Base-by-base conservation (phyloP, 805 yeast genomes). In the Lipomyces mesembrius region DNA sequence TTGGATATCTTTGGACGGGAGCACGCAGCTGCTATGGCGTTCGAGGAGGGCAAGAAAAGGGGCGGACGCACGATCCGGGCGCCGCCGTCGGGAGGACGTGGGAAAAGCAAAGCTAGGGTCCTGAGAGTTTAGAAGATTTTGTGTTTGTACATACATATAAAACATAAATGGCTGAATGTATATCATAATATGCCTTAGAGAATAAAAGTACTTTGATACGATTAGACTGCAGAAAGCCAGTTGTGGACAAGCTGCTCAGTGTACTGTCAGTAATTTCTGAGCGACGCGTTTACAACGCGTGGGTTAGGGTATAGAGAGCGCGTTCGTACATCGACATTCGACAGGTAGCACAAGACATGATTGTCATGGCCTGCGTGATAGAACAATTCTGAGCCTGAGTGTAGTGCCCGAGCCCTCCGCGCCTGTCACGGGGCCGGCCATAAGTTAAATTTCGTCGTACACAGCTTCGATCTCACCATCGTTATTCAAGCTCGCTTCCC, bases 1-100 rank as follows among this genome's bases (percentile, higher is more conserved):
- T 83, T 84, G 66, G 99, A 95, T 78, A 86, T 85, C 68, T 86
- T 91, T 72, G 99, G 98, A 59, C 87, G 99, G 78, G 88, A 87
- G 72, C 73, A 67, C 49, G 67, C 58, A 17, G 57, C 67, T 17
- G 75, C 72, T 11, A 62, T 63, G 22, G 56, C 64, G 37, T 73
- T 73, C 59, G 66, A 63, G 14, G 61, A 62, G 17, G 73, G 73
- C 25, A 68, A 62, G 39, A 53, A 58, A 39, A 64, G 57, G 43
- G 53, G 60, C 9, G 46, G 51, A 6, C 25, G 69, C 12, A 20
- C 52, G 11, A 54, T 11, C 14, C 37, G 59, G 20, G 11, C 49
- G n/a, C 58, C 60, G 17, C 67, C 64, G 7, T 60, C 46, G 6
- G 65, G 65, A 5, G 65, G 62, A 17, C 34, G 7, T 11, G 39